Evolutionary conservation across 441 rosid genomes (phyloP).

Genomic region (Erodium moschatum): DNA sequence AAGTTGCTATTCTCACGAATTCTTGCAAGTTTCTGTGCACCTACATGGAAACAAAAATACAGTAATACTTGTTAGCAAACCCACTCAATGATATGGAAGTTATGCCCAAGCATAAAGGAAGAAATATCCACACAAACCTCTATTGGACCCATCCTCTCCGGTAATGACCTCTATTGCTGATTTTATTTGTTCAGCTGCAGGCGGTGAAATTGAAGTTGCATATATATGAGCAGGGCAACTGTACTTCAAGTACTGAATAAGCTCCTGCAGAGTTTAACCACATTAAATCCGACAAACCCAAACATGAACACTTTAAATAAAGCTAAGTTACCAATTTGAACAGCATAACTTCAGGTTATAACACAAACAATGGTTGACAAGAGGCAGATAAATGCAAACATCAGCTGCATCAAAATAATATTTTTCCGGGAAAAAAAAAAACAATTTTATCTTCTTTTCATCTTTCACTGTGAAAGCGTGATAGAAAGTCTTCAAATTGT

Average conservation of each 20-base stretch:
- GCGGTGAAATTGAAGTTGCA: constrained; percentile 79
- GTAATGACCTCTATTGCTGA: constrained; percentile 69
- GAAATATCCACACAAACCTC: constrained; percentile 36
- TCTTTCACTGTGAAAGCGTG: neutral
- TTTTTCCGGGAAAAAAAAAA: too few species aligned
- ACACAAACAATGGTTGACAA: neutral
- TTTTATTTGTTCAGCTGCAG: constrained; percentile 73
- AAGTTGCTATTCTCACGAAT: constrained; percentile 88
- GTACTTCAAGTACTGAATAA: constrained; percentile 56
- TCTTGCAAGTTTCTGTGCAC: constrained; percentile 73
- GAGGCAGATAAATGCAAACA: neutral
- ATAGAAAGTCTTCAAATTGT: neutral
- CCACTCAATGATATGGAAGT: neutral
- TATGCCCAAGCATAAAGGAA: neutral
- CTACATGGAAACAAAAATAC: constrained; percentile 25
- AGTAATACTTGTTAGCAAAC: neutral
- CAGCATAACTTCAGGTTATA: neutral
- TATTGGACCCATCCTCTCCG: constrained; percentile 73
- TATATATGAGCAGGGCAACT: constrained; percentile 78
- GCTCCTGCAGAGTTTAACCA: constrained; percentile 37
- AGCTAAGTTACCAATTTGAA: neutral
- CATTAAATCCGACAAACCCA: neutral
- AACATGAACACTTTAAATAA: constrained; percentile 1
- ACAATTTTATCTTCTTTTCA: neutral
- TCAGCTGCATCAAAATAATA: neutral